These are phyloP conservation scores for Calonectria henricotiae DNA, from an alignment of 2,329 filamentous ascomycete species.

Conservation along the genomic window DNA sequence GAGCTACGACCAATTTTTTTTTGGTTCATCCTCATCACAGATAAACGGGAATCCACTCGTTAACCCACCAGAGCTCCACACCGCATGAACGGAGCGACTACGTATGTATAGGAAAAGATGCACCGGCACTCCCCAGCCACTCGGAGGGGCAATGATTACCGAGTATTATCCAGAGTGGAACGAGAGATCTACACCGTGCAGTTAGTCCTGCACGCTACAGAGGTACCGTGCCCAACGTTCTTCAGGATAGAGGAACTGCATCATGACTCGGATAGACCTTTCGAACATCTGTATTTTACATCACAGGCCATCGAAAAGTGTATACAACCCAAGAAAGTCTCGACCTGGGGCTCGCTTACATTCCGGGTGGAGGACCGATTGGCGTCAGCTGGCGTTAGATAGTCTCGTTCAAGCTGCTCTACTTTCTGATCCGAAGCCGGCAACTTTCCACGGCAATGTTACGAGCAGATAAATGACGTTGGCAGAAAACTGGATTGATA, in stretches of 20 bases:
- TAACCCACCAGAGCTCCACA: background rate
- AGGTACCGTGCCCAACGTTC: background rate
- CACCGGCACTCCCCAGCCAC: background rate
- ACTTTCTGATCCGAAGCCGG: background rate
- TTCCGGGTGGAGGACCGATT: background rate
- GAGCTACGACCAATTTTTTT: too few relatives aligned
- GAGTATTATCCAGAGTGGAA: background rate
- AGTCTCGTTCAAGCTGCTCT: background rate
- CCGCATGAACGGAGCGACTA: background rate
- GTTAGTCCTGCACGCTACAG: background rate
- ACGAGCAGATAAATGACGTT: background rate
- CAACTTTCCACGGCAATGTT: background rate
- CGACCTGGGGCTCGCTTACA: background rate
- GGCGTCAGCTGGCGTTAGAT: background rate
- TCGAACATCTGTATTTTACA: background rate
- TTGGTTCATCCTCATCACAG: background rate
- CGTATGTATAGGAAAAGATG: background rate
- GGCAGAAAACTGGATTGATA: constrained; percentile 7
- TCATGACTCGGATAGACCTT: background rate
- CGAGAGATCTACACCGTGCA: background rate
- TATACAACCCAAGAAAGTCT: background rate
- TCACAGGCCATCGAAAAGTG: background rate
- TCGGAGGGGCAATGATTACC: background rate
- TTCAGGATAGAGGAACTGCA: background rate
- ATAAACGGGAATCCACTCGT: background rate